These are phyloP conservation scores for Phytophthora cryptogea DNA, from an alignment of 352 stramenopile genomes.

Conservation along the genomic window DNA sequence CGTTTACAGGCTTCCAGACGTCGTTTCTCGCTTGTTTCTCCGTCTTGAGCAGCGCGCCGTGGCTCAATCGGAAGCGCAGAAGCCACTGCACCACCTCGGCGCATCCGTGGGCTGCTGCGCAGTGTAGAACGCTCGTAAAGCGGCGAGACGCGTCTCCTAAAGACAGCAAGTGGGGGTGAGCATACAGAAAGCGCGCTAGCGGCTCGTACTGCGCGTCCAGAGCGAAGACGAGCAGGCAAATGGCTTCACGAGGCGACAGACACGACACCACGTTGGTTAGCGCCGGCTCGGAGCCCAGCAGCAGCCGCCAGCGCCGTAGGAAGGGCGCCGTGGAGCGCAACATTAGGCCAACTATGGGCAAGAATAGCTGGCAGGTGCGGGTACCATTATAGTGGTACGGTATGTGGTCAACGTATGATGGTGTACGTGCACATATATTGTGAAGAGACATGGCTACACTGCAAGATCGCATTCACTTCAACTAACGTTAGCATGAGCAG, in stretches of 20 bases:
- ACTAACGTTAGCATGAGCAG: conserved; percentile 3
- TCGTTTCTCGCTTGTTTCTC: conserved; percentile 7
- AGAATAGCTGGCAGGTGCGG: neutral
- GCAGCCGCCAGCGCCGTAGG: conserved; percentile 27
- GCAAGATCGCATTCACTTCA: conserved; percentile 3
- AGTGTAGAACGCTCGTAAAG: conserved; percentile 43
- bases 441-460: conserved; percentile 18
- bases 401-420: neutral
- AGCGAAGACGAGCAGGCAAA: conserved; percentile 40
- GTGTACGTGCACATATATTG: neutral
- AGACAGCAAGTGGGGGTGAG: conserved; percentile 32
- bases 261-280: conserved; percentile 25
- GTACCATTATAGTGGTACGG: conserved; percentile 7
- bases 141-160: conserved; percentile 29
- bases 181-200: conserved; percentile 36
- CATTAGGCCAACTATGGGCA: neutral
- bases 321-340: conserved; percentile 2
- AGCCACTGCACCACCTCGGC: conserved; percentile 38
- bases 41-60: conserved; percentile 12
- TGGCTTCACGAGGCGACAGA: conserved; percentile 32
- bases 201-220: conserved; percentile 32
- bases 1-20: neutral
- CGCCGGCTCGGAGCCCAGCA: conserved; percentile 25
- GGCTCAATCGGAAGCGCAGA: conserved; percentile 34
- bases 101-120: conserved; percentile 34